Evolutionary conservation across 1,284 basidiomycete species (phyloP), one percentile per base, ranked within the genome.

Genomic region (Violaceomyces palustris): DNA sequence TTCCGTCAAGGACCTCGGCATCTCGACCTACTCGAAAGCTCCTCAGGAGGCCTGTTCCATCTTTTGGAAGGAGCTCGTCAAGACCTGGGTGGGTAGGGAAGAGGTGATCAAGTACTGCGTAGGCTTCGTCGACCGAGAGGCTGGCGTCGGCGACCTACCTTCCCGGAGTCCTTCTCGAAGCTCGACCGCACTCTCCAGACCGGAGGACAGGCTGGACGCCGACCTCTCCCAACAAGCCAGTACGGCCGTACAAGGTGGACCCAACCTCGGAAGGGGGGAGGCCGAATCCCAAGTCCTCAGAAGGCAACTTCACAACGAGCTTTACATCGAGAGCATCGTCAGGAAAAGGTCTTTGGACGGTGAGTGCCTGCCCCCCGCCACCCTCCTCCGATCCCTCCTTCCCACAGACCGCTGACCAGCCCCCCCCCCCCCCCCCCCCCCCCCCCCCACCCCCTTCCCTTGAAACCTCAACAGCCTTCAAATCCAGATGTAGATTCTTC

Each of bases 241-340:
- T n/a, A n/a, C n/a, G n/a, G n/a, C n/a, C n/a, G n/a, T n/a, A n/a
- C n/a, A n/a, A n/a, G n/a, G n/a, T n/a, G n/a, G n/a, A n/a, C n/a
- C n/a, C n/a, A n/a, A n/a, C n/a, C n/a, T n/a, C n/a, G n/a, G n/a
- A n/a, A n/a, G n/a, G n/a, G n/a, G n/a, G n/a, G n/a, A n/a, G n/a
- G n/a, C n/a, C n/a, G n/a, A n/a, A 39, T 27, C 38, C 5, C 46
- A 45, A 30, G 43, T 32, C 3, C 39, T 63, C 33, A 41, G 41
- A 1, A 32, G 66, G 3, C 67, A 70, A 34, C 19, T 70, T 28
- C 61, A 56, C 27, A 70, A 70, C 45, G 67, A 70, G 38, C 42
- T 70, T n/a, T 44, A 43, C 11, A 37, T 70, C 10, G 67, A 70
- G 27, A 44, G 43, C 12, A 69, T 69, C 38, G 61, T 69, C 25